Percentiles rank a stretch among this genome's conserved stretches.
phyloP scores from a whole-genome alignment of 768 basidiomycete species.

The Kwoniella mangroviensis region DNA sequence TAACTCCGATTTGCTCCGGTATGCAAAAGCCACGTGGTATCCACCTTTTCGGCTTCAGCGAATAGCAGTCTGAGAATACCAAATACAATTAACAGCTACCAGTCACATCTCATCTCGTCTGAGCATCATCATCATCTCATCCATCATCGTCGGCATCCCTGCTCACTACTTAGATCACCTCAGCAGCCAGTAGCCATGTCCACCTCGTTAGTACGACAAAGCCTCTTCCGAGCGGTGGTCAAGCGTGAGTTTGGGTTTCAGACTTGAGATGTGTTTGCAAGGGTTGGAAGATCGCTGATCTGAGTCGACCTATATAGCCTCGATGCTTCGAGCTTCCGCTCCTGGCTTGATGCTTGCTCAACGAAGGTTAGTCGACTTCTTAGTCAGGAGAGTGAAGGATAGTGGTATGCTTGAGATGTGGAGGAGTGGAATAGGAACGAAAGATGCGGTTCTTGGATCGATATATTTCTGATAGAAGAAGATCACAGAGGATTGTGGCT shows the following conservation, averaged over 20 bases:
- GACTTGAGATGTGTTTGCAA: background rate
- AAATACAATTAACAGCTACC: background rate
- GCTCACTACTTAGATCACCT: slow-evolving; percentile 6
- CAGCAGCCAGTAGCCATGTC: slow-evolving; percentile 12
- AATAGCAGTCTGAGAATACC: slow-evolving; percentile 16
- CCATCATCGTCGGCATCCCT: slow-evolving; percentile 2
- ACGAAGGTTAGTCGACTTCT: slow-evolving; percentile 31
- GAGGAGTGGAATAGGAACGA: background rate
- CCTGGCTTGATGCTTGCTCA: slow-evolving; percentile 38
- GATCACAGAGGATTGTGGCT: no score
- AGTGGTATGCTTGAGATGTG: background rate
- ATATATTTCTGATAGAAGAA: no score
- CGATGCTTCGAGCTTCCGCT: slow-evolving; percentile 33
- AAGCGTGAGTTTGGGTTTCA: slow-evolving; percentile 16
- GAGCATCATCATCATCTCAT: background rate
- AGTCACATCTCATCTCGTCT: background rate
- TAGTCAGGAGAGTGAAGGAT: no score
- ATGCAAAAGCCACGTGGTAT: slow-evolving; percentile 7
- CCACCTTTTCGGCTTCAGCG: background rate
- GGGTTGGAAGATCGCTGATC: slow-evolving; percentile 1
- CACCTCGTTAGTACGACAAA: slow-evolving; percentile 21
- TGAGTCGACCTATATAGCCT: slow-evolving; percentile 13
- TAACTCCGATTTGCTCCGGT: slow-evolving; percentile 15
- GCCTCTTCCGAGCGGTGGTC: slow-evolving; percentile 16
- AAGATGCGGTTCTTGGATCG: no score